Evolutionary conservation across 2,329 filamentous ascomycete species (phyloP).

Genomic region (Penicillium olsonii): DNA sequence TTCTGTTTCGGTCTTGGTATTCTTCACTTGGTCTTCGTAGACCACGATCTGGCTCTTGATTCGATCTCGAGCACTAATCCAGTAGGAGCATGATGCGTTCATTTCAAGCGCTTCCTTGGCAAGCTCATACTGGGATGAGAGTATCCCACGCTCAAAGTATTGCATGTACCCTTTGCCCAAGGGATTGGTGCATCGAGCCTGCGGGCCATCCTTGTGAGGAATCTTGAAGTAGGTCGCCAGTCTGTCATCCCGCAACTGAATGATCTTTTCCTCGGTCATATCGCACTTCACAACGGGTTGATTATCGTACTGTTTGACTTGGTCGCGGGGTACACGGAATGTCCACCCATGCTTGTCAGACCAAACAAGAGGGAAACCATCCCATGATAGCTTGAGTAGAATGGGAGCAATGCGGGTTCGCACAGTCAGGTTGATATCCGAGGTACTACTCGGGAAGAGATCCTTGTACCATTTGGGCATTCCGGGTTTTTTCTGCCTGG

Average conservation of each 20-base stretch:
- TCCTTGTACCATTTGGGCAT: slow-evolving; percentile 97
- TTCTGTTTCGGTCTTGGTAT: slow-evolving; percentile 22
- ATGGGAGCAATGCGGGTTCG: slow-evolving; percentile 85
- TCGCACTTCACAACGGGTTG: slow-evolving; percentile 74
- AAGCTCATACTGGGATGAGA: slow-evolving; percentile 85
- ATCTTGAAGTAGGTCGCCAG: slow-evolving; percentile 81
- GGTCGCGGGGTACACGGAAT: slow-evolving; percentile 69
- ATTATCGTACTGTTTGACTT: slow-evolving; percentile 65
- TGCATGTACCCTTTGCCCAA: slow-evolving; percentile 87
- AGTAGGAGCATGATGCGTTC: slow-evolving; percentile 98
- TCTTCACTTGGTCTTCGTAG: slow-evolving; percentile 66
- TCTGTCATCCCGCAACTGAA: slow-evolving; percentile 65
- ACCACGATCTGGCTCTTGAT: slow-evolving; percentile 97
- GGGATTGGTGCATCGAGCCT: slow-evolving; percentile 79
- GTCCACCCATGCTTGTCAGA: slow-evolving; percentile 93
- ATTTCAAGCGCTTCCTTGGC: slow-evolving; percentile 95
- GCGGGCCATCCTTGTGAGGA: slow-evolving; percentile 91
- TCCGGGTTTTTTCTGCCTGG: slow-evolving; percentile 87
- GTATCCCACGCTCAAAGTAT: slow-evolving; percentile 86
- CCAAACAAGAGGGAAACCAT: slow-evolving; percentile 87
- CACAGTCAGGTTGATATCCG: slow-evolving; percentile 73
- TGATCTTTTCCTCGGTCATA: slow-evolving; percentile 73
- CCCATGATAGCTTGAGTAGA: slow-evolving; percentile 81
- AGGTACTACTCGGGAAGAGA: slow-evolving; percentile 69
- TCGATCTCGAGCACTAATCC: slow-evolving; percentile 92